Evolutionary conservation across 2,329 filamentous ascomycete genomes (phyloP), one percentile per base, ranked within the genome.

Genomic region (Davidsoniella neocaledoniae): DNA sequence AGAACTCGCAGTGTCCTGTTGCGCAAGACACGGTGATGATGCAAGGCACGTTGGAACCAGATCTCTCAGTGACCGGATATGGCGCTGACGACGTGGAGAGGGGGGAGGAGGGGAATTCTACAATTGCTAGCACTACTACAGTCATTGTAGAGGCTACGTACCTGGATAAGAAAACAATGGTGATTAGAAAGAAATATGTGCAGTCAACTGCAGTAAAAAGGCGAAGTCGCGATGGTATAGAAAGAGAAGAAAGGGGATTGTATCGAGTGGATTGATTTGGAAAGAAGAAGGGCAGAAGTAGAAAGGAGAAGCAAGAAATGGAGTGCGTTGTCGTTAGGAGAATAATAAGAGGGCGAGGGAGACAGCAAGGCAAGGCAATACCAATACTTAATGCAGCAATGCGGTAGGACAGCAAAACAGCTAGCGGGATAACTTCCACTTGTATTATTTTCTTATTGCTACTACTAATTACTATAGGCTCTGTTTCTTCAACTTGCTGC

Each of bases 131-230:
- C 29, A 33, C 29, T 33, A 1, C 29, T 33, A 9, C 17, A 36
- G 29, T 12, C 36, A 23, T n/a, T 17, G 36, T 23, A 23, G 33
- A 38, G 12, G n/a, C 21, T 16, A 46, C 43, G 36, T 53, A 52
- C 50, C 21, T 53, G 47, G 40, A 49, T 47, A 53, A 53, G 46
- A 41, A 49, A 46, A 50, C 25, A 36, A 37, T 40, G 19, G 47
- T 38, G 21, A 53, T 53, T 53, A 53, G 33, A 49, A 53, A 50
- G 43, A 19, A 49, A 50, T 53, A 50, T 37, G 36, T 37, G 51
- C 47, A 53, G 51, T 50, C 47, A 53, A 53, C 47, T 53, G 51
- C 51, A 47, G 26, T 33, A 33, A 43, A 48, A 46, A 47, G 40
- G 41, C 45, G 44, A 43, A 46, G 43, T 50, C 43, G 48, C 40